phyloP scores from a whole-genome alignment of 768 basidiomycete species.

The Chalciporus sphaerocephalus region DNA sequence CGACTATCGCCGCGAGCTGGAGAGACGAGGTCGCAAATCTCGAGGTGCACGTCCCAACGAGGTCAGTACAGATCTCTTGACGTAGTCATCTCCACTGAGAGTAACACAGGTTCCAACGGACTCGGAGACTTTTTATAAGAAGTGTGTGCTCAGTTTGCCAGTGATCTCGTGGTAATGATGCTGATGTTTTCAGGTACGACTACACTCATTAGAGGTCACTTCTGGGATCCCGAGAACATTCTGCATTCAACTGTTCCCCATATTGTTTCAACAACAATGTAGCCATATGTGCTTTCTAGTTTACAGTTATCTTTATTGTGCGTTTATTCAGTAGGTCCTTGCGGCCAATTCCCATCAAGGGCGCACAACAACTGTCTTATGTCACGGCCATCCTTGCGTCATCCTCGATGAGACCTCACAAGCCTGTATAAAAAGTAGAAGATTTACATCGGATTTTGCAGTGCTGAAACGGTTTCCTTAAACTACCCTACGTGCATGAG shows the following conservation, averaged over 20 bases:
- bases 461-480: too few species aligned
- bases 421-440: too few species aligned
- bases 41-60: slow-evolving; percentile 57
- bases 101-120: slow-evolving; percentile 54
- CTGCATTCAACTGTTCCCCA: slow-evolving; percentile 11
- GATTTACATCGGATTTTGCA: too few species aligned
- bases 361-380: too few species aligned
- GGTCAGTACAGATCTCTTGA: slow-evolving; percentile 34
- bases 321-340: slow-evolving; percentile 9
- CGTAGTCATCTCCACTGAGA: slow-evolving; percentile 3
- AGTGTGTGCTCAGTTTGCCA: slow-evolving; percentile 42
- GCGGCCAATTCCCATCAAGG: too few species aligned
- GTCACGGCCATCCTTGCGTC: too few species aligned
- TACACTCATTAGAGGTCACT: slow-evolving; percentile 33
- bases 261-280: slow-evolving; percentile 17
- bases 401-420: too few species aligned
- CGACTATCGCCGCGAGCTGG: slow-evolving; percentile 54
- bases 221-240: background rate
- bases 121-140: slow-evolving; percentile 81
- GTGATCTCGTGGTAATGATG: slow-evolving; percentile 3
- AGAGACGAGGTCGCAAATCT: slow-evolving; percentile 52
- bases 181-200: slow-evolving; percentile 40
- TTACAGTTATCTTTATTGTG: background rate
- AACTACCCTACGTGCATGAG: too few species aligned
- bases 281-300: background rate